Evolutionary conservation across 1,284 basidiomycete genomes (phyloP).

Genomic region (Boletellus deceptivus): DNA sequence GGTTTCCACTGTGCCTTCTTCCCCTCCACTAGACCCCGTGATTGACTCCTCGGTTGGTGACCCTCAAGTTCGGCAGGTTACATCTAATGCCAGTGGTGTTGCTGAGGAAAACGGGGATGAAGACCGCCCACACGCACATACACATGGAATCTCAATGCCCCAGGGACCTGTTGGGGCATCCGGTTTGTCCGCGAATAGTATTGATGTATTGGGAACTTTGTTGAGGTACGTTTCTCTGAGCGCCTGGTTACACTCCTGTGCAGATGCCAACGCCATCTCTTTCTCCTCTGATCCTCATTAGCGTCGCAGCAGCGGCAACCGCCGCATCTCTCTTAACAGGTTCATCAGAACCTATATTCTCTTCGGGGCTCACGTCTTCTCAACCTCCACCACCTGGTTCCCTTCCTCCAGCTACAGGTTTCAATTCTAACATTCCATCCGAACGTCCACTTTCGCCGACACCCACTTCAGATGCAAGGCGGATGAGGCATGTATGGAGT

Average conservation of each 20-base stretch:
- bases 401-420: conserved; percentile 12
- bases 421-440: conserved; percentile 22
- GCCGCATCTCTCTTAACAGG: conserved; percentile 70
- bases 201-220: conserved; percentile 78
- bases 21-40: conserved; percentile 8
- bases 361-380: conserved; percentile 44
- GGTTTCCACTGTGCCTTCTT: conserved; percentile 19
- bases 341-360: conserved; percentile 57
- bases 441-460: conserved; percentile 48
- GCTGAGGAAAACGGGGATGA: conserved; percentile 17
- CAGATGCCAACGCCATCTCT: neutral
- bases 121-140: conserved; percentile 6
- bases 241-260: neutral
- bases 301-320: conserved; percentile 78
- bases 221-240: conserved; percentile 51
- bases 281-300: conserved; percentile 26
- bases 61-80: conserved; percentile 7
- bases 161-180: conserved; percentile 26
- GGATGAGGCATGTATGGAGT: conserved; percentile 61
- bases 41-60: conserved; percentile 3
- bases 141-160: conserved; percentile 21
- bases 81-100: neutral
- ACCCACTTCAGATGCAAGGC: conserved; percentile 45
- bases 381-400: conserved; percentile 14
- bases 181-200: conserved; percentile 62